These are phyloP conservation scores for Candida sojae DNA, from an alignment of 1,139 yeast species.

Conservation along the genomic window DNA sequence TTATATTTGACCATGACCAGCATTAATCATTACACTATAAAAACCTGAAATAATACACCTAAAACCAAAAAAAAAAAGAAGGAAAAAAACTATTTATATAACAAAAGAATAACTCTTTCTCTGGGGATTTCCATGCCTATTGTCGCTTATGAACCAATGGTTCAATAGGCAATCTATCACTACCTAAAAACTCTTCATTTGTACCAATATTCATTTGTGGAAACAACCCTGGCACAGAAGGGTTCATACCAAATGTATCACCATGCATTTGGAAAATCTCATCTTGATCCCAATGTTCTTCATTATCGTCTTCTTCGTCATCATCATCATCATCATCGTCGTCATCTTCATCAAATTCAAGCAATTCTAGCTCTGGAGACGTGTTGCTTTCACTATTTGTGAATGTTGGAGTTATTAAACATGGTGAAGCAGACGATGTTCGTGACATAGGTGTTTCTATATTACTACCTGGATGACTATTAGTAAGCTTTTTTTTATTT, in stretches of 20 bases:
- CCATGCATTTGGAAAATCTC: conserved; percentile 5
- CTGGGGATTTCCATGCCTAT: background rate
- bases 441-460: background rate
- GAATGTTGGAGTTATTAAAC: conserved; percentile 2
- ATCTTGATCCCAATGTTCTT: conserved; percentile 7
- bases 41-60: background rate
- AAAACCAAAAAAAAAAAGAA: background rate
- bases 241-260: conserved; percentile 19
- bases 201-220: conserved; percentile 35
- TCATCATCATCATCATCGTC: conserved; percentile 17
- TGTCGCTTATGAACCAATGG: conserved; percentile 24
- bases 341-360: conserved; percentile 14
- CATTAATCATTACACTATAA: background rate
- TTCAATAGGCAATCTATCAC: conserved; percentile 31
- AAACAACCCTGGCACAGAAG: conserved; percentile 38
- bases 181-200: conserved; percentile 24
- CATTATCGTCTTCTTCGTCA: conserved; percentile 16
- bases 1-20: background rate
- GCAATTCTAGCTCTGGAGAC: conserved; percentile 4
- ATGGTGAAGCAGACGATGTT: conserved; percentile 1
- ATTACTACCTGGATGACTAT: background rate
- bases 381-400: background rate
- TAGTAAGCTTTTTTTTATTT: background rate
- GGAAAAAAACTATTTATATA: background rate
- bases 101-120: background rate